Base-by-base conservation (phyloP, 1,284 basidiomycete species). In the Sporisorium iseilematis-ciliati region DNA sequence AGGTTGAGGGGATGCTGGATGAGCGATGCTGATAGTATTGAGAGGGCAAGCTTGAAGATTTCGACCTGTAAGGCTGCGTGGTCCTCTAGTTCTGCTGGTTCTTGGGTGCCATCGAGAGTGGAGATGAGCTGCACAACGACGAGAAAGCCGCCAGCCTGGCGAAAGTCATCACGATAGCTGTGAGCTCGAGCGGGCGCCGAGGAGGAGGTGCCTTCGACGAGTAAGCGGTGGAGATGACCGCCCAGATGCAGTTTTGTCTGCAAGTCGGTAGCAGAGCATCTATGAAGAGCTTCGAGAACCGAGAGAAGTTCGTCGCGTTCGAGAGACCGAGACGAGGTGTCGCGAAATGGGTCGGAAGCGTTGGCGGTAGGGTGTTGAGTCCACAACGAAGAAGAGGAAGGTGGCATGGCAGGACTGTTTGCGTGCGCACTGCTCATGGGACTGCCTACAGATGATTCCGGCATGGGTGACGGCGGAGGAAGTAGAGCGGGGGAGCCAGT, bases 51-150 rank as follows among this genome's bases (percentile, higher is more conserved):
- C 43, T 77, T 69, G 57, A 81, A 75, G 33, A 83, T 71, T 49
- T 80, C 78, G 23, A 75, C 33, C 18, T 66, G 63, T 14, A 77
- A 63, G 23, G 51, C 55, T 16, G 51, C 45, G 6, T 68, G 58
- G 7, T 43, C 51, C 3, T 60, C 53, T 45, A 43, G 26, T 1
- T 58, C 55, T 0, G 43, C 20, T 18, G 53, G 35, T 8, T 41
- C 11, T 12, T 55, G 57, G 18, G 60, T 51, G 7, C 29, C 31
- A 21, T 80, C 75, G 7, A 83, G 59, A 0, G 72, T 61, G 5
- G 75, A 75, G 10, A 83, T 71, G n/a, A 82, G 64, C 51, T 81
- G 79, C 8, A 81, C 52, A 6, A 83, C 65, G 31, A 76, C 76
- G 14, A 82, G 60, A 25, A 82, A 82, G 20, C 82, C 82, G 25